Evolutionary conservation across 768 basidiomycete species (phyloP), one percentile per base, ranked within the genome.

Genomic region (Calocybe gangraenosa): DNA sequence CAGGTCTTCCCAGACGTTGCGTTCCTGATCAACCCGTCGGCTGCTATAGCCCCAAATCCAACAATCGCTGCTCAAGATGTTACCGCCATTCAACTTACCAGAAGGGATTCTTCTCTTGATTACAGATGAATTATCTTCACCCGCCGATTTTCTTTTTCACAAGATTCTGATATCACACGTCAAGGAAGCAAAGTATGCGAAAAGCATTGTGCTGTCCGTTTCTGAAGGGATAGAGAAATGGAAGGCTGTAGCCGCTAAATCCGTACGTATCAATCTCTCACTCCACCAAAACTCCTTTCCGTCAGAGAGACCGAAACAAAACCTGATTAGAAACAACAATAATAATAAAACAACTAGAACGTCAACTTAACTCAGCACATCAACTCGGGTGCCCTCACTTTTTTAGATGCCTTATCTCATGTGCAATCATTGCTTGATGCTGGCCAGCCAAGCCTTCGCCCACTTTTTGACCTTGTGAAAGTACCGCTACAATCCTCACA

Each of bases 81-180:
- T 82, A 53, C 70, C 78, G 22, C 78, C 81, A 1, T 70, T 73
- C 46, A 66, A 77, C 15, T 67, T 85, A 11, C 68, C 76, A 11
- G 67, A 76, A 25, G 69, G 69, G 21, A 71, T 80, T 7, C 54
- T 81, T 13, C 54, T 86, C 9, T 65, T 90, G 0, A 69, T 91
- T 5, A 84, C 86, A 5, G 88, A 91, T 54, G 74, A 86, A 40
- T 67, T 90, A 0, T 65, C 72, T 0, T 76, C 88, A 0, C 82
- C 88, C 1, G 84, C 80, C 9, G 85, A 88, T 48, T 91, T 90
- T 53, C 53, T 89, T 8, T 68, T 91, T 1, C 80, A 87, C 49
- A 70, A 70, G 9, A 63, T 69, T 35, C 51, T 90, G 3, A 59
- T 67, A 17, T 53, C 68, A 2, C 75, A 81, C 46, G 62, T 85